Percentiles rank a stretch among this genome's conserved stretches.
Evolutionary conservation across 1,284 basidiomycete species (phyloP).

Genomic region (Rhodofomes roseus): DNA sequence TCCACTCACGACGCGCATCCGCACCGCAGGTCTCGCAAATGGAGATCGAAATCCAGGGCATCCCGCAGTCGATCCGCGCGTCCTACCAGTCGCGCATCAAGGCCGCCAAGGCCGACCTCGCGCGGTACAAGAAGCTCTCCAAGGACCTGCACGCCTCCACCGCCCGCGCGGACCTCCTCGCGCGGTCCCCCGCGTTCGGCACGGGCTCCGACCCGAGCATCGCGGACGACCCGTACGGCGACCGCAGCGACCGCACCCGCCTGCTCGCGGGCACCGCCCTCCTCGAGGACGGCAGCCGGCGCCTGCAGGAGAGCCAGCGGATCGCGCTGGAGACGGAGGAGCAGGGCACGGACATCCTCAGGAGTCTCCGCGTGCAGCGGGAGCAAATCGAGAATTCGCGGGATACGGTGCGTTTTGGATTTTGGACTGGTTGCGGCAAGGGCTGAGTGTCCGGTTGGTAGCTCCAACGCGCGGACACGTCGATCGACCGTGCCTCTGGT

Average conservation of each 20-base stretch:
- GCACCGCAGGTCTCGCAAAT: constrained; percentile 88
- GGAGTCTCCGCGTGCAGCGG: constrained; percentile 83
- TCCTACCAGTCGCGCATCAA: constrained; percentile 74
- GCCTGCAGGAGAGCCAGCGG: constrained; percentile 88
- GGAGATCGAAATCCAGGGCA: constrained; percentile 98
- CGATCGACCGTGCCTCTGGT: constrained; percentile 70
- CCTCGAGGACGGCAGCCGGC: constrained; percentile 74
- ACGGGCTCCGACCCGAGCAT: constrained; percentile 41
- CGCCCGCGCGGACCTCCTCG: constrained; percentile 58
- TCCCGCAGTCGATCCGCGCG: constrained; percentile 80
- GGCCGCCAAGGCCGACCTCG: constrained; percentile 68
- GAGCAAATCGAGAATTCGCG: constrained; percentile 96
- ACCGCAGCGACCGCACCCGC: constrained; percentile 71
- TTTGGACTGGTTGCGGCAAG: too few species aligned
- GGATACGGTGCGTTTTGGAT: constrained; percentile 76
- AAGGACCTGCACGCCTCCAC: constrained; percentile 58
- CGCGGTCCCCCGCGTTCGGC: constrained; percentile 32
- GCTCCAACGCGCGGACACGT: constrained; percentile 67
- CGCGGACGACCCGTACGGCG: constrained; percentile 79
- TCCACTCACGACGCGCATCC: constrained; percentile 2
- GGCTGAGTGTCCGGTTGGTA: too few species aligned
- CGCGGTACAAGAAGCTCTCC: constrained; percentile 75
- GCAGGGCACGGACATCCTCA: constrained; percentile 89
- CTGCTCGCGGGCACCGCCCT: constrained; percentile 72
- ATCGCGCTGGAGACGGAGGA: constrained; percentile 96